Percentiles rank a stretch among this genome's conserved stretches.
These are phyloP conservation scores for Crucibulum laeve DNA, from an alignment of 768 basidiomycete species.

Conservation along the genomic window DNA sequence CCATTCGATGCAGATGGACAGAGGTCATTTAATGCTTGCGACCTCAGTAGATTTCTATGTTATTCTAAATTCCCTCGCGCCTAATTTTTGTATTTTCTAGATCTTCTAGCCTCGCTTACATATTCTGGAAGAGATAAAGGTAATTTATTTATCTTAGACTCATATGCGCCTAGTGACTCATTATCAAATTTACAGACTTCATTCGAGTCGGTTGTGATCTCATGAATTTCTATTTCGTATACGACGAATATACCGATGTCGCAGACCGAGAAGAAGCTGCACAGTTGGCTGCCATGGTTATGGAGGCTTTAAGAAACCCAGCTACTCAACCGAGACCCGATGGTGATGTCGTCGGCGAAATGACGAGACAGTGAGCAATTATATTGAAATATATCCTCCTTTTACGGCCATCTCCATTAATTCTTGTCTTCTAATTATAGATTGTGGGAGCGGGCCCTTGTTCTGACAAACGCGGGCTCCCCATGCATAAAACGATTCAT, in stretches of 20 bases:
- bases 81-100: not conserved
- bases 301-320: not conserved
- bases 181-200: constrained; percentile 8
- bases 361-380: not conserved
- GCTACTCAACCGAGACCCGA: not conserved
- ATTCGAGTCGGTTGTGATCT: constrained; percentile 23
- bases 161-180: not conserved
- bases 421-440: not conserved
- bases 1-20: not conserved
- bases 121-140: constrained; percentile 3
- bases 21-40: not conserved
- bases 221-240: constrained; percentile 24
- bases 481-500: constrained; percentile 21
- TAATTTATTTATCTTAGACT: not conserved
- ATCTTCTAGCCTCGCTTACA: not conserved
- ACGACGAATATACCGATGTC: constrained; percentile 26
- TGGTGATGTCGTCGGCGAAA: not conserved
- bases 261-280: not conserved
- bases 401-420: too few relatives aligned
- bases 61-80: not conserved
- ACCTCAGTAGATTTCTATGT: not conserved
- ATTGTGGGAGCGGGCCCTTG: constrained; percentile 5
- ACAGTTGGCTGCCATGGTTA: not conserved
- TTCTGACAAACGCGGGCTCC: not conserved
- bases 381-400: not conserved